Conservation (phyloP, 129 eudicot genomes). For the Flaveria brownii region DNA sequence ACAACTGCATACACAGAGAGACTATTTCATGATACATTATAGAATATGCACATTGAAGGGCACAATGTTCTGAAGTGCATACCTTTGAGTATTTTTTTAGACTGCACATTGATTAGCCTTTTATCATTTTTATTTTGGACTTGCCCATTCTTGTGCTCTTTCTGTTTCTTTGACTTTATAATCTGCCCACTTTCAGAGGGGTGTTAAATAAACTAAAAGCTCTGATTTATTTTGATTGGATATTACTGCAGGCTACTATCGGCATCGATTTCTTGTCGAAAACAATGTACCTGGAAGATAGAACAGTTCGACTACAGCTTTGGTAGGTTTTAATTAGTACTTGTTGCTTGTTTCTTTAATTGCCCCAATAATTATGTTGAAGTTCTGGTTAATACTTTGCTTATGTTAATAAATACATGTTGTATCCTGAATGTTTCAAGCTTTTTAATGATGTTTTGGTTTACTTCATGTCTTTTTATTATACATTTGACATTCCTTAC, state of each 20-base stretch:
- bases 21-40: not conserved
- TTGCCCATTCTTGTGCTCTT: not conserved
- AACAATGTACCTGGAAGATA: conserved; percentile 88
- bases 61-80: not conserved
- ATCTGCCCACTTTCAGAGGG: not conserved
- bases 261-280: conserved; percentile 85
- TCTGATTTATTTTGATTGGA: conserved; percentile 8
- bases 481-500: not conserved
- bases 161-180: not conserved
- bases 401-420: not conserved
- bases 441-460: not conserved
- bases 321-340: conserved; percentile 47
- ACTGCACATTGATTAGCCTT: not conserved
- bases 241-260: conserved; percentile 68
- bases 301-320: conserved; percentile 82
- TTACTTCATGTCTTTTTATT: not conserved
- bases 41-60: not conserved
- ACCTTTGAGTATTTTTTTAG: not conserved
- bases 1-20: not conserved
- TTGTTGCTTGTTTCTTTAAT: not conserved
- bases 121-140: not conserved
- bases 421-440: not conserved
- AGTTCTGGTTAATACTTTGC: not conserved
- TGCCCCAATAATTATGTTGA: not conserved
- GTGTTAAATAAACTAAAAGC: not conserved